Conservation (phyloP, 1,284 basidiomycete genomes). For the Cutaneotrichosporon sp. region DNA sequence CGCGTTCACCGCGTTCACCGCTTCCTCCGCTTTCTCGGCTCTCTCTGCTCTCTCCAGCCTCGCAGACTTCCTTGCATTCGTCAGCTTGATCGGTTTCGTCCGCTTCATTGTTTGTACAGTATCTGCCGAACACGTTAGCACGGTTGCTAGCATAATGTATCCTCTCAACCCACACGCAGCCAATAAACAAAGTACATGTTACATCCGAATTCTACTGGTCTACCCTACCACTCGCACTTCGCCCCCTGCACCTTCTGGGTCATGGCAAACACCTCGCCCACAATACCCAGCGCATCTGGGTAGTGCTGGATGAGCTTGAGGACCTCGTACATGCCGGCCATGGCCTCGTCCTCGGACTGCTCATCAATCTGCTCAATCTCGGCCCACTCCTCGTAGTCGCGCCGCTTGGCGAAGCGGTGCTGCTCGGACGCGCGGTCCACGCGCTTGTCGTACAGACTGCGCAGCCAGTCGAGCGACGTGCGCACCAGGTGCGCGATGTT, state of each 20-base stretch:
- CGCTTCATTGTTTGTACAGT: too few species aligned
- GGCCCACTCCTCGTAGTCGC: slow-evolving; percentile 23
- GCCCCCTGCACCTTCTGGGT: slow-evolving; percentile 20
- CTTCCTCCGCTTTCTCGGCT: too few species aligned
- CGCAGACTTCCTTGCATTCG: too few species aligned
- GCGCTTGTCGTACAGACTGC: slow-evolving; percentile 15
- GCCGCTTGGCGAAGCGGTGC: slow-evolving; percentile 2
- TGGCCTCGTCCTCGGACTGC: slow-evolving; percentile 23
- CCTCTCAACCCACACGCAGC: too few species aligned
- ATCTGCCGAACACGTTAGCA: too few species aligned
- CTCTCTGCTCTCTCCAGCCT: too few species aligned
- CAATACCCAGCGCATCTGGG: slow-evolving; percentile 13
- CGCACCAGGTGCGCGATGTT: slow-evolving; percentile 19
- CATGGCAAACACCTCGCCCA: slow-evolving; percentile 17
- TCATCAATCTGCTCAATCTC: slow-evolving; percentile 25
- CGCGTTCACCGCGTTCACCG: too few species aligned
- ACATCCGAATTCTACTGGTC: slow-evolving; percentile 5
- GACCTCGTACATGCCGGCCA: slow-evolving; percentile 22
- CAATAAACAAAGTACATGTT: too few species aligned
- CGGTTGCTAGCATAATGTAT: too few species aligned
- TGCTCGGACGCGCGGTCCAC: slow-evolving; percentile 17
- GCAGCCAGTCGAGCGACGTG: slow-evolving; percentile 24
- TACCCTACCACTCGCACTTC: slow-evolving; percentile 11
- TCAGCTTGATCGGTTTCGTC: too few species aligned
- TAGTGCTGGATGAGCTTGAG: slow-evolving; percentile 20